Percentiles rank a stretch among this genome's conserved stretches.
Evolutionary conservation across 2,329 filamentous ascomycete genomes (phyloP).

Genomic region (Knoxdaviesia capensis): DNA sequence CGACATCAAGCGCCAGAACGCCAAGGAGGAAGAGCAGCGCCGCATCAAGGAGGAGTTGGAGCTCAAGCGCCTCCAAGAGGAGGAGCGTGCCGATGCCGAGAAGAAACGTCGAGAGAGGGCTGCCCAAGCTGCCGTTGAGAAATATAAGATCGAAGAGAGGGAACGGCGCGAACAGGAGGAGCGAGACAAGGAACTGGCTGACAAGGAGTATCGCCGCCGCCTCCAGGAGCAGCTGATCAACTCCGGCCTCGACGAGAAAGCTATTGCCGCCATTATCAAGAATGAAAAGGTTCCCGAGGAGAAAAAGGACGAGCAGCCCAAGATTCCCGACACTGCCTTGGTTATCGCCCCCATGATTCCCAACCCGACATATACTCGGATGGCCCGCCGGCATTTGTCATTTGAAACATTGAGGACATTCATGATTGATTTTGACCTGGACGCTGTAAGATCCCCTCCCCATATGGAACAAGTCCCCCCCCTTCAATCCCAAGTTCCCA

Average conservation of each 20-base stretch:
- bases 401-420: constrained; percentile 37
- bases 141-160: constrained; percentile 27
- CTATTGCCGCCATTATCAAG: constrained; percentile 37
- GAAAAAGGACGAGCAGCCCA: constrained; percentile 9
- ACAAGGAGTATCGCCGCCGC: constrained; percentile 32
- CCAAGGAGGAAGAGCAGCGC: constrained; percentile 26
- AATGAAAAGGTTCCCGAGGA: constrained; percentile 26
- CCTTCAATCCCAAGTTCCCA: not conserved
- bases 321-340: not conserved
- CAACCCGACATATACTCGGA: constrained; percentile 38
- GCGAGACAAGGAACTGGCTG: constrained; percentile 24
- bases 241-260: constrained; percentile 36
- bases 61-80: constrained; percentile 23
- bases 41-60: constrained; percentile 32
- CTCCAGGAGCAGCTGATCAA: constrained; percentile 37
- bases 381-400: constrained; percentile 39
- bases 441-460: constrained; percentile 22
- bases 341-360: constrained; percentile 4
- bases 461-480: not conserved
- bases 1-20: constrained; percentile 22
- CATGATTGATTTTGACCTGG: constrained; percentile 35
- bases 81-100: constrained; percentile 23
- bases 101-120: constrained; percentile 22
- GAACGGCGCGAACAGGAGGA: constrained; percentile 25
- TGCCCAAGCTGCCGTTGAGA: constrained; percentile 28